These are phyloP conservation scores for Pouteria glomerata DNA, from an alignment of 148 eudicot species.

Conservation along the genomic window DNA sequence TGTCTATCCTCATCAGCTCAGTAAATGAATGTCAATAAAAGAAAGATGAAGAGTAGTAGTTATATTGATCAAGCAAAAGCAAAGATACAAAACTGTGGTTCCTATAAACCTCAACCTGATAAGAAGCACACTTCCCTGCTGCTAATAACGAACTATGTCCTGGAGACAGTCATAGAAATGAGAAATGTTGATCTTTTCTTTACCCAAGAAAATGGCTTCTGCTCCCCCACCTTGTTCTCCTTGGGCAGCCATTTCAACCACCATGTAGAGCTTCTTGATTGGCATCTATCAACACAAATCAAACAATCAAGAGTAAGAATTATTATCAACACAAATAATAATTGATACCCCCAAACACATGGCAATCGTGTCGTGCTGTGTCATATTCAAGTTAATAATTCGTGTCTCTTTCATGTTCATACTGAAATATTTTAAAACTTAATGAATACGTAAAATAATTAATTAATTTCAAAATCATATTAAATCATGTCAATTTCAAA, in stretches of 20 bases:
- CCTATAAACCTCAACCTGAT: background rate
- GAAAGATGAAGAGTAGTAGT: no score
- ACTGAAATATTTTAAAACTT: no score
- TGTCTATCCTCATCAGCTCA: no score
- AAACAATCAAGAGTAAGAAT: background rate
- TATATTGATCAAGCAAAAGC: no score
- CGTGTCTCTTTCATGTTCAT: no score
- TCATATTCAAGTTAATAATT: no score
- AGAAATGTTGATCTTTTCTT: conserved; percentile 63
- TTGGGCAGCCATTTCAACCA: conserved; percentile 96
- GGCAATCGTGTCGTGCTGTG: no score
- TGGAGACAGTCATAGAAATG: conserved; percentile 90
- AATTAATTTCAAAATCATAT: no score
- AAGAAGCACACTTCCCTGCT: background rate
- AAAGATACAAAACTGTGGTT: conserved; percentile 11
- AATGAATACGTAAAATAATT: no score
- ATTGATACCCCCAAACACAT: no score
- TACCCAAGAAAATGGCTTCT: conserved; percentile 77
- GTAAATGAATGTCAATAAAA: no score
- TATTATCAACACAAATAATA: background rate
- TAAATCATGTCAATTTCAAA: no score
- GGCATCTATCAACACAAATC: conserved; percentile 52
- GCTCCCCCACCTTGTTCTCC: conserved; percentile 86
- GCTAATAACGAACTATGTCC: conserved; percentile 62
- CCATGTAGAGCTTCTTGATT: conserved; percentile 84